Conservation (phyloP, 495 filamentous ascomycete genomes). For the Durotheca rogersii region DNA sequence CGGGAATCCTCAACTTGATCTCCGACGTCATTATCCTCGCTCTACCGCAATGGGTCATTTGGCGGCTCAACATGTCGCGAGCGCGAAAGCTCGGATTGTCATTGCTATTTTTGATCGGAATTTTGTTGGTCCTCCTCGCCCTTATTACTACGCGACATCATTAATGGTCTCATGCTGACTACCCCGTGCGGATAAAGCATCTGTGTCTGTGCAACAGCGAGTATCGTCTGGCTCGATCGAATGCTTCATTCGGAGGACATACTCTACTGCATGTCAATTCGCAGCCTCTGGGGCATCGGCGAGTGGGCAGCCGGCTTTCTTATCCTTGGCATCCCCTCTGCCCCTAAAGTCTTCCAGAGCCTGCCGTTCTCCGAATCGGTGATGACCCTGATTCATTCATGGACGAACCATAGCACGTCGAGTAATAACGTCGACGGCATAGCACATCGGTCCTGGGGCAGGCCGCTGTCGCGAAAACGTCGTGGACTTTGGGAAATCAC, state of each 20-base stretch:
- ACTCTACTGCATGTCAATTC: background rate
- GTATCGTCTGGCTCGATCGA: background rate
- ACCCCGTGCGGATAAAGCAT: background rate
- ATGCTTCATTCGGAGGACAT: background rate
- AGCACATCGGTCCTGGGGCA: background rate
- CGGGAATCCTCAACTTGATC: conserved; percentile 33
- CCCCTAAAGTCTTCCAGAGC: background rate
- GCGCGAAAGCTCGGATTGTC: conserved; percentile 37
- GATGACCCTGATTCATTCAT: background rate
- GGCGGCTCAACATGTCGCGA: conserved; percentile 34
- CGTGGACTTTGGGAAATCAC: background rate
- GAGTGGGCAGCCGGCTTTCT: background rate
- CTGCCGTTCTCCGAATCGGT: background rate
- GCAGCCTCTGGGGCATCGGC: background rate
- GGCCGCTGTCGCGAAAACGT: background rate
- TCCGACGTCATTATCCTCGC: conserved; percentile 41
- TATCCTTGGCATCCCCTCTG: background rate
- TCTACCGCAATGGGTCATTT: conserved; percentile 42
- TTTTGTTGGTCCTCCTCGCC: conserved; percentile 35
- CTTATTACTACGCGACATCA: background rate
- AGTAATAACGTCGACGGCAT: background rate
- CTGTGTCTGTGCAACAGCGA: background rate
- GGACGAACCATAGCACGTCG: background rate
- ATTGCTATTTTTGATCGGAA: conserved; percentile 42
- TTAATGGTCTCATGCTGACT: background rate